Percentiles rank a stretch among this genome's conserved stretches.
Evolutionary conservation across 306 rosid species (phyloP).

Genomic region (Pyrus pyrifolia): DNA sequence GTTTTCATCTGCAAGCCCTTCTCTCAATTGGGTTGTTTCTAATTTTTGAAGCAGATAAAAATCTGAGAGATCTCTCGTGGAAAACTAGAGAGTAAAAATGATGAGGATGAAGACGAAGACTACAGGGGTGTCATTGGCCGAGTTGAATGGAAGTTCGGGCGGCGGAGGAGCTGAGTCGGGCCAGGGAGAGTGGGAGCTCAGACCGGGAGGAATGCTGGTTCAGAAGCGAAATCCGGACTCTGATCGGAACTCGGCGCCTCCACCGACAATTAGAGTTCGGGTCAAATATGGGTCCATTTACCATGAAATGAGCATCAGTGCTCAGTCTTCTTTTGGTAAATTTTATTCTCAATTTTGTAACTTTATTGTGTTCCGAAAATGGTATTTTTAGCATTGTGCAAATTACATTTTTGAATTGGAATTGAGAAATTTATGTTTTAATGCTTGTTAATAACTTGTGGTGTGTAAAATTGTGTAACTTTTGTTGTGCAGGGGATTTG

Average conservation of each 20-base stretch:
- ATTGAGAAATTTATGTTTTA: not conserved
- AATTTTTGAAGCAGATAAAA: conserved; percentile 37
- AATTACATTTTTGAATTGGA: not conserved
- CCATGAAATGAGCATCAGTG: conserved; percentile 75
- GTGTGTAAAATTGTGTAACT: not conserved
- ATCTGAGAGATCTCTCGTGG: conserved; percentile 25
- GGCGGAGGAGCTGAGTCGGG: conserved; percentile 42
- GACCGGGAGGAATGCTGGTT: conserved; percentile 98
- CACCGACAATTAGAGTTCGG: conserved; percentile 66
- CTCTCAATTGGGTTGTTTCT: conserved; percentile 43
- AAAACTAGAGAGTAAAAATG: conserved; percentile 39
- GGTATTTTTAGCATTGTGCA: not conserved
- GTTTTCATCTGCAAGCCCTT: conserved; percentile 12
- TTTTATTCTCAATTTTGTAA: not conserved
- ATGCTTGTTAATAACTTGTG: not conserved
- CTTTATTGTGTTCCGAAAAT: not conserved
- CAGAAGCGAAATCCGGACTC: conserved; percentile 63
- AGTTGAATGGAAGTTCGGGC: conserved; percentile 37
- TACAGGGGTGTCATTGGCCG: conserved; percentile 27
- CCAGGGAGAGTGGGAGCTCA: conserved; percentile 72
- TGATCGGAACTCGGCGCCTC: conserved; percentile 52
- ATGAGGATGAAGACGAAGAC: conserved; percentile 69
- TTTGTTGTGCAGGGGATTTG: conserved; percentile 58
- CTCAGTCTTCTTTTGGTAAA: conserved; percentile 85
- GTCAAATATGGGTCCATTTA: conserved; percentile 72